Evolutionary conservation across 768 basidiomycete species (phyloP), one percentile per base, ranked within the genome.

Genomic region (Tylopilus intermedius): DNA sequence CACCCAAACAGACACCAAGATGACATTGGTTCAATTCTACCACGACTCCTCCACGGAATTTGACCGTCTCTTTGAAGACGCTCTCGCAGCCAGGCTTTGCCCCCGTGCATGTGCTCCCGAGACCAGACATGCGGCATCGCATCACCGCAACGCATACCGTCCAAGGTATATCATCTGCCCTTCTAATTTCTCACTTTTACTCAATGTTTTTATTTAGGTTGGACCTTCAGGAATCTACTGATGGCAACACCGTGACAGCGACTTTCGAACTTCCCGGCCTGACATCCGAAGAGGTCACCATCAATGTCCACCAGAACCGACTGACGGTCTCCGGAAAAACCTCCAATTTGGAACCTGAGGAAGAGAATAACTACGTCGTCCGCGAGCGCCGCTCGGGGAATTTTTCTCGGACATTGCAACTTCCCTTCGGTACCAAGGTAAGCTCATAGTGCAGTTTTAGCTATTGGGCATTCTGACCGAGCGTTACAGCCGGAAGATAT

Each of bases 191-290:
- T 44, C 2, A 2, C 3, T 22, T 15, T 8, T 11, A 9, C 14
- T 30, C 18, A 18, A 18, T 18, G 18, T 18, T 18, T 9, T 15
- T 38, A 33, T 30, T n/a, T 9, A 76, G 73, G 41, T 59, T 82
- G 70, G 74, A 83, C 56, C 49, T 82, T 2, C 69, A 75, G 47
- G 78, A 80, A 59, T 69, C 74, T 47, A 56, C 68, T 14, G 69
- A 72, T 1, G 59, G 61, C n/a, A 74, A 75, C 55, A 52, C 58
- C 18, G 73, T 81, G 26, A 79, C 76, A 2, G 79, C 78, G 9
- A 74, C 74, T 6, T 79, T 83, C 54, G 82, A 82, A 58, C 66
- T 80, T 4, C 81, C 82, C 2, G 79, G 81, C 8, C 61, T 81
- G 48, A 76, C 71, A 49, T 76, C 78, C 49, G 74, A 78, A 40